Conservation (phyloP, 208 protist genomes). For the Acanthamoeba sp. region DNA sequence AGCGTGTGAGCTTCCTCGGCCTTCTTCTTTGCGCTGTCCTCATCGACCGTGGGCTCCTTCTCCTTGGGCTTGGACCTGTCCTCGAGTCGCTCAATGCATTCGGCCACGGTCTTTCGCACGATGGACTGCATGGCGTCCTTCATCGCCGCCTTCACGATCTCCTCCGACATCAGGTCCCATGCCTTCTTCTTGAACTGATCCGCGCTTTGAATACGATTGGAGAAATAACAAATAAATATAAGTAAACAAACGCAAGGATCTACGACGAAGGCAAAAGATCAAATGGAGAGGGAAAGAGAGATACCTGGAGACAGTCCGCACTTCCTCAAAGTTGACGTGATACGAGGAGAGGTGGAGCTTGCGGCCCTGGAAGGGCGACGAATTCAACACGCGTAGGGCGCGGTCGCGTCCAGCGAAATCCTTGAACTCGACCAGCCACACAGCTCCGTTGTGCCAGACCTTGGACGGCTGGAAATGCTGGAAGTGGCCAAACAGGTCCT, state of each 20-base stretch:
- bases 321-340: conserved; percentile 27
- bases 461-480: conserved; percentile 55
- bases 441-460: conserved; percentile 47
- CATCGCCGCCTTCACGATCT: conserved; percentile 11
- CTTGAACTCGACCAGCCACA: conserved; percentile 50
- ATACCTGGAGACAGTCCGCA: background rate
- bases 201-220: background rate
- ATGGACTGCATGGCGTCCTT: conserved; percentile 52
- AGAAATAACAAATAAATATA: background rate
- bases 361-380: conserved; percentile 38
- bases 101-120: conserved; percentile 22
- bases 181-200: conserved; percentile 40
- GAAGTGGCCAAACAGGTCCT: conserved; percentile 42
- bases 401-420: conserved; percentile 2
- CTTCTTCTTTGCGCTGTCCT: background rate
- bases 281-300: too few species aligned
- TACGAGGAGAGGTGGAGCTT: conserved; percentile 18
- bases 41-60: background rate
- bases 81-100: conserved; percentile 33
- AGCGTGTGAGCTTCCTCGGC: too few species aligned
- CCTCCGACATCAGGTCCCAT: conserved; percentile 33
- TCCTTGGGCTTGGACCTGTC: background rate
- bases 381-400: conserved; percentile 34
- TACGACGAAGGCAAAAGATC: too few species aligned
- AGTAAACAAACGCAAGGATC: background rate